Evolutionary conservation across 2,329 filamentous ascomycete species (phyloP).

Genomic region (Colletotrichum horii): DNA sequence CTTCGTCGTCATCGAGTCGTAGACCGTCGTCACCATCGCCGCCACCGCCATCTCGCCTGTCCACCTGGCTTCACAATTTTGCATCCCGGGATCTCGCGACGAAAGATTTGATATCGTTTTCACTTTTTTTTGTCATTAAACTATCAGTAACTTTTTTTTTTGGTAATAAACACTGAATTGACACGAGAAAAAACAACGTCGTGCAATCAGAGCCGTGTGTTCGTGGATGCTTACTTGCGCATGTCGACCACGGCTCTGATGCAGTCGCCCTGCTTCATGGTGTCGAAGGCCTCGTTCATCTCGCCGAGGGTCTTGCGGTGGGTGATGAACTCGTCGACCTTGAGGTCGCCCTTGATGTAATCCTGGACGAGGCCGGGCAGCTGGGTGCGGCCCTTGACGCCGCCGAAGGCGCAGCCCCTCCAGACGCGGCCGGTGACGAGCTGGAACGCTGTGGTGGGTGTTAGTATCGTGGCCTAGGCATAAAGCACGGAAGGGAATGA

Average conservation of each 20-base stretch:
- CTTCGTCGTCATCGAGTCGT: background rate
- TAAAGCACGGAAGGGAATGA: too few species aligned
- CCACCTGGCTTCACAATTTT: conserved; percentile 20
- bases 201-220: conserved; percentile 13
- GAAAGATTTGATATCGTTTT: conserved; percentile 5
- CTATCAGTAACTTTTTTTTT: conserved; percentile 21
- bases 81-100: background rate
- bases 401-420: conserved; percentile 97
- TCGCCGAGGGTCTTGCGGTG: conserved; percentile 83
- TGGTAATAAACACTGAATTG: background rate
- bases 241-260: conserved; percentile 90
- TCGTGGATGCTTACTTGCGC: conserved; percentile 36
- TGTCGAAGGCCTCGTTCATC: conserved; percentile 89
- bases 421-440: conserved; percentile 96
- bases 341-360: conserved; percentile 87
- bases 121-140: conserved; percentile 20
- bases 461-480: background rate
- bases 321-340: conserved; percentile 99
- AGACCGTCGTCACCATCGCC: background rate
- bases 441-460: conserved; percentile 77
- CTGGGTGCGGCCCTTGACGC: conserved; percentile 96
- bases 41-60: background rate
- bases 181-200: background rate
- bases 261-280: conserved; percentile 97
- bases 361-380: conserved; percentile 86